A percentile compares a stretch with the other conserved stretches of the same genome.
Conservation (phyloP, 129 eudicot species). For the Flaveria linearis region DNA sequence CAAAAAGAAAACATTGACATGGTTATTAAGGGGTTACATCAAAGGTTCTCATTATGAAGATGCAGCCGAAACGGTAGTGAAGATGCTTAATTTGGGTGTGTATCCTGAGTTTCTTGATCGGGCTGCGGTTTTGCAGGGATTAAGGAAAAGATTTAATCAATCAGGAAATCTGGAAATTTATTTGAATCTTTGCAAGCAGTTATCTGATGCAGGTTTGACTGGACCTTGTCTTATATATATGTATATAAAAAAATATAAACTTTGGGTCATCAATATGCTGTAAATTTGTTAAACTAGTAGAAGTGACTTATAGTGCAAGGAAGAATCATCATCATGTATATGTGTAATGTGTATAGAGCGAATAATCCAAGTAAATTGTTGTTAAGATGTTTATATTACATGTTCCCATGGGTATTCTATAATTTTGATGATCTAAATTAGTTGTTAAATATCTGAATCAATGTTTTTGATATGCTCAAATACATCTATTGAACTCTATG, state of each 20-base stretch:
- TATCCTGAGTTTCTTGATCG: slow-evolving; percentile 70
- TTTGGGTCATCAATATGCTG: slow-evolving; percentile 79
- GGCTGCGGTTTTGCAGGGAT: slow-evolving; percentile 79
- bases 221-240: slow-evolving; percentile 78
- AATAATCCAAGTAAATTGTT: slow-evolving; percentile 31
- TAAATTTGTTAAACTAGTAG: slow-evolving; percentile 23
- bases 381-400: slow-evolving; percentile 25
- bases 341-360: slow-evolving; percentile 37
- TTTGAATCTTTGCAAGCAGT: slow-evolving; percentile 66
- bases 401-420: slow-evolving; percentile 23
- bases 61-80: slow-evolving; percentile 78
- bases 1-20: slow-evolving; percentile 69
- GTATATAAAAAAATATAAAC: slow-evolving; percentile 67
- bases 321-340: slow-evolving; percentile 2
- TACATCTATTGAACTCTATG: neutral
- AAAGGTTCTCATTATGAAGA: slow-evolving; percentile 74
- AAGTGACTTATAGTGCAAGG: neutral
- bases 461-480: neutral
- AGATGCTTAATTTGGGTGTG: slow-evolving; percentile 77
- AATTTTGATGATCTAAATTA: slow-evolving; percentile 5
- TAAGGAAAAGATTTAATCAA: slow-evolving; percentile 59
- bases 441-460: slow-evolving; percentile 11
- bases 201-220: slow-evolving; percentile 71
- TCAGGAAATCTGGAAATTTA: slow-evolving; percentile 62
- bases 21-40: slow-evolving; percentile 86